Evolutionary conservation across 2,329 filamentous ascomycete genomes (phyloP).

Genomic region (Truncatella angustata): DNA sequence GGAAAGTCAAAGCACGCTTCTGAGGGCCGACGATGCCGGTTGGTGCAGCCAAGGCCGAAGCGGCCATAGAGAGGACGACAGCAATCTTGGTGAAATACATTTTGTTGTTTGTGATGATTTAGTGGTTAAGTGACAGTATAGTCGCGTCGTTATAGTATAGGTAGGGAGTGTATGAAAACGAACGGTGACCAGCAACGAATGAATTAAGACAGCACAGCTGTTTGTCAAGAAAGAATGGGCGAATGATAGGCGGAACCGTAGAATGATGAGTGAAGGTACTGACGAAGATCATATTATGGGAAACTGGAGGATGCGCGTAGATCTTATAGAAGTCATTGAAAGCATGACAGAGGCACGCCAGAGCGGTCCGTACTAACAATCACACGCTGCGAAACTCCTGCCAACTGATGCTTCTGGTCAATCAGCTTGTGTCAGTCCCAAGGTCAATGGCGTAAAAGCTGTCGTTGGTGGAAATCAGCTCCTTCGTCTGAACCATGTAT

Average conservation of each 20-base stretch:
- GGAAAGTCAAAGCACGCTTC: slow-evolving; percentile 14
- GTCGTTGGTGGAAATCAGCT: slow-evolving; percentile 3
- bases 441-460: background rate
- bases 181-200: slow-evolving; percentile 10
- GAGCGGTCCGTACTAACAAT: background rate
- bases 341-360: background rate
- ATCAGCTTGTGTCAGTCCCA: background rate
- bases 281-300: slow-evolving; percentile 3
- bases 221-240: slow-evolving; percentile 1
- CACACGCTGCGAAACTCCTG: no score
- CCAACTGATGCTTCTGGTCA: background rate
- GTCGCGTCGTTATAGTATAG: background rate
- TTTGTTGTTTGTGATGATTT: slow-evolving; percentile 16
- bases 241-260: slow-evolving; percentile 3
- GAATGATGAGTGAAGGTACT: slow-evolving; percentile 5
- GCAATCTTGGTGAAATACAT: slow-evolving; percentile 38
- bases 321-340: slow-evolving; percentile 7
- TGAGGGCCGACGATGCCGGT: slow-evolving; percentile 9
- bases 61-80: slow-evolving; percentile 34
- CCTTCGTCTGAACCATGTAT: slow-evolving; percentile 5
- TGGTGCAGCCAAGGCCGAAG: slow-evolving; percentile 33
- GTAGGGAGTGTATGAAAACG: slow-evolving; percentile 4
- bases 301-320: background rate
- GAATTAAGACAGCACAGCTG: slow-evolving; percentile 13
- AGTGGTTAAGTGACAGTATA: background rate